phyloP scores from a whole-genome alignment of 805 yeast species.

The Myxozyma udenii region DNA sequence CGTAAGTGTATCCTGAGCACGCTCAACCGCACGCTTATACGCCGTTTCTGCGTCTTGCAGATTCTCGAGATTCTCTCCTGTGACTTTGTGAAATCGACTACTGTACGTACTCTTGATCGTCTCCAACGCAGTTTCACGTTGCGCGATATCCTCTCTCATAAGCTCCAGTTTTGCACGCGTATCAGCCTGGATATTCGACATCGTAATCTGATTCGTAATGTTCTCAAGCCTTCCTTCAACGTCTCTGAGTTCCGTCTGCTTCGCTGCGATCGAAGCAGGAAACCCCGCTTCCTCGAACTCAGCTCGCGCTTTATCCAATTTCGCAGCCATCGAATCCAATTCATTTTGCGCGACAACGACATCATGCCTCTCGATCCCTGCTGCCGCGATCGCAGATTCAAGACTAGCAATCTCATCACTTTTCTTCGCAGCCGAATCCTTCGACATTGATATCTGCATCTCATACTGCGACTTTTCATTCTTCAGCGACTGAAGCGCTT shows the following conservation, averaged over 20 bases:
- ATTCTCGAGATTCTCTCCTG: constrained; percentile 27
- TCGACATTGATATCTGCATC: constrained; percentile 23
- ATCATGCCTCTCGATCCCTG: constrained; percentile 47
- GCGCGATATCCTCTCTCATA: constrained; percentile 42
- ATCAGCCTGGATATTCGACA: constrained; percentile 58
- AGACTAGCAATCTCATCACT: constrained; percentile 42
- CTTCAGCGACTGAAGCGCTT: constrained; percentile 31
- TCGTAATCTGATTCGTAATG: constrained; percentile 49
- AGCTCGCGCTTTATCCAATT: constrained; percentile 32
- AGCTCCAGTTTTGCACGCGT: constrained; percentile 53
- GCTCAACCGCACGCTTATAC: not conserved
- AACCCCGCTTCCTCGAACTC: constrained; percentile 15
- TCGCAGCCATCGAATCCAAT: constrained; percentile 41
- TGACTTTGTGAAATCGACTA: constrained; percentile 29
- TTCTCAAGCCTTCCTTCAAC: constrained; percentile 46
- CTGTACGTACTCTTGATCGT: constrained; percentile 36
- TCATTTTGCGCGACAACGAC: constrained; percentile 44
- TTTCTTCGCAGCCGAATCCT: constrained; percentile 6
- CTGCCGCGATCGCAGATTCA: constrained; percentile 41
- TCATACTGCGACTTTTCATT: constrained; percentile 32
- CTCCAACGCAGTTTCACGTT: constrained; percentile 37
- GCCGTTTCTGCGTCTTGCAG: constrained; percentile 20
- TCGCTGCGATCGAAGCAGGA: constrained; percentile 1
- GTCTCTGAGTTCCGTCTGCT: constrained; percentile 7
- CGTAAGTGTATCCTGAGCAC: constrained; percentile 17